Conservation (phyloP, 805 yeast genomes). For the Priceomyces carsonii region DNA sequence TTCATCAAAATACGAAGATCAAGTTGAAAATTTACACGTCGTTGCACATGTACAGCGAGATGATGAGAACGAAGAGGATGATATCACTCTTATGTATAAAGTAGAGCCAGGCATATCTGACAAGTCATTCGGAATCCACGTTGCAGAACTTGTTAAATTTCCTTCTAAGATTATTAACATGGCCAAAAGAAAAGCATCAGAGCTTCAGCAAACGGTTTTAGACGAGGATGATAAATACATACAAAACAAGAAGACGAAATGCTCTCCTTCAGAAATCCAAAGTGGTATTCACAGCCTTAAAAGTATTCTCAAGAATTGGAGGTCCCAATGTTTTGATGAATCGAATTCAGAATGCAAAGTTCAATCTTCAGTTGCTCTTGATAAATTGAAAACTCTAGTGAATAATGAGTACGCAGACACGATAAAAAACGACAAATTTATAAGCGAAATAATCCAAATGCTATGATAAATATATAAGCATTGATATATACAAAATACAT, state of each 20-base stretch:
- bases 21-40: constrained; percentile 84
- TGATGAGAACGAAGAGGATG: constrained; percentile 42
- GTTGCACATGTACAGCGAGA: constrained; percentile 79
- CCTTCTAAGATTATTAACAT: constrained; percentile 86
- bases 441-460: constrained; percentile 46
- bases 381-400: constrained; percentile 37
- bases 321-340: constrained; percentile 35
- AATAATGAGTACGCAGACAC: constrained; percentile 22
- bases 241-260: constrained; percentile 50
- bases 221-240: constrained; percentile 39
- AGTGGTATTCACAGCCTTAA: constrained; percentile 54
- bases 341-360: constrained; percentile 19
- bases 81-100: constrained; percentile 84
- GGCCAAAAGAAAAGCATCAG: constrained; percentile 94
- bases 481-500: constrained; percentile 3
- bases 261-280: constrained; percentile 51
- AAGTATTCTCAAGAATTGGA: constrained; percentile 58
- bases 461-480: constrained; percentile 16
- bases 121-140: constrained; percentile 96
- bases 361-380: constrained; percentile 40
- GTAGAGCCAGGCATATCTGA: constrained; percentile 97
- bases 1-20: constrained; percentile 53
- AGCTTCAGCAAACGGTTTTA: constrained; percentile 61
- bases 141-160: constrained; percentile 92
- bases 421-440: constrained; percentile 37